These are phyloP conservation scores for Oligophagozyma castellii DNA, from an alignment of 1,139 yeast species.

Conservation along the genomic window DNA sequence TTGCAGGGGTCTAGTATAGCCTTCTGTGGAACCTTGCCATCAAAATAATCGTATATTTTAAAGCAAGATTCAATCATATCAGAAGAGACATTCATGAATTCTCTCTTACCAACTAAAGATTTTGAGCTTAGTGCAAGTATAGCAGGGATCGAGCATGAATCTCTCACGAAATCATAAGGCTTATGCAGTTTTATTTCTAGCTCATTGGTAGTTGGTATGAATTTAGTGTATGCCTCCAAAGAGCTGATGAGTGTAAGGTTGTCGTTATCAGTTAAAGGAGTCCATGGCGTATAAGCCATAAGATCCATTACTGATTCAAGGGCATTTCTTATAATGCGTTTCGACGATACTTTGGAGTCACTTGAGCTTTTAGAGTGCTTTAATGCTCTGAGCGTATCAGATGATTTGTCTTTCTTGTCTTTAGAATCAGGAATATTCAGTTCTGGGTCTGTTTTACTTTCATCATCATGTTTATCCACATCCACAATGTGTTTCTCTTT, in stretches of 20 bases:
- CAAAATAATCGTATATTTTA: constrained; percentile 27
- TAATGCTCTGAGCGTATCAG: no score
- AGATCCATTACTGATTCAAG: constrained; percentile 28
- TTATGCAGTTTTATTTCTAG: constrained; percentile 17
- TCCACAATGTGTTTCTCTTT: constrained; percentile 3
- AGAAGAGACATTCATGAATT: constrained; percentile 43
- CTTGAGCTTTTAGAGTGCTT: background rate
- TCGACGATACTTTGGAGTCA: constrained; percentile 12
- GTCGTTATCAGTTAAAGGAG: constrained; percentile 17
- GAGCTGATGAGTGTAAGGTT: constrained; percentile 18
- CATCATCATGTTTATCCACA: constrained; percentile 1
- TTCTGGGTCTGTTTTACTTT: background rate
- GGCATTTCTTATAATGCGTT: constrained; percentile 26
- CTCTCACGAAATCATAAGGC: constrained; percentile 33
- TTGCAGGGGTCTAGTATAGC: constrained; percentile 28
- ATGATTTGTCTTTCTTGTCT: background rate
- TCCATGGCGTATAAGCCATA: constrained; percentile 32
- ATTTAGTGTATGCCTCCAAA: constrained; percentile 9
- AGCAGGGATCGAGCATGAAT: constrained; percentile 65
- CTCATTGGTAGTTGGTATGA: constrained; percentile 15
- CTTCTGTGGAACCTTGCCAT: constrained; percentile 33
- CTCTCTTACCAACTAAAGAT: constrained; percentile 27
- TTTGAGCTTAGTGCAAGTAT: constrained; percentile 57
- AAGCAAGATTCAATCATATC: constrained; percentile 60
- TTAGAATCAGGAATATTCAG: background rate